Conservation (phyloP, 495 filamentous ascomycete species). For the Penicillium robsamsonii region DNA sequence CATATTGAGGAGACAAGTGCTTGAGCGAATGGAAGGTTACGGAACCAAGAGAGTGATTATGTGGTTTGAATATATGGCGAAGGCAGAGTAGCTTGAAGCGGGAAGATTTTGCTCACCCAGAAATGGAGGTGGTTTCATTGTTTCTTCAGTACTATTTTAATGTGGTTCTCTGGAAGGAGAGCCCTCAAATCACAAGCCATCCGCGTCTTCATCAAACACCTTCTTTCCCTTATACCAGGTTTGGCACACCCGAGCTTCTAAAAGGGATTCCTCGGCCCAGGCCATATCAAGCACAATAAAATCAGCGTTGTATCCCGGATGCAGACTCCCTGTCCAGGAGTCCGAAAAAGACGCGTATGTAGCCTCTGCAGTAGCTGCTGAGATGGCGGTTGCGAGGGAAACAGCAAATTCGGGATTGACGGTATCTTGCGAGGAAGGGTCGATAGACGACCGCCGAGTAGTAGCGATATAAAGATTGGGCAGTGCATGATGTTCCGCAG, state of each 20-base stretch:
- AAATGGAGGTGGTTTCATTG: neutral
- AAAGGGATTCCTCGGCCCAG: constrained; percentile 49
- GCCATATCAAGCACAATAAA: constrained; percentile 60
- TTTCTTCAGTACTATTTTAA: neutral
- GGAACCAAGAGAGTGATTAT: neutral
- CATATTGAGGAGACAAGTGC: constrained; percentile 4
- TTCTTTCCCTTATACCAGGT: constrained; percentile 54
- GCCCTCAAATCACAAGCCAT: neutral
- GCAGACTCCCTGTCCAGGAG: constrained; percentile 46
- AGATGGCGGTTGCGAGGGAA: constrained; percentile 49
- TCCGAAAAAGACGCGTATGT: constrained; percentile 61
- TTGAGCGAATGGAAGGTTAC: neutral
- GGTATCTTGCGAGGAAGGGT: constrained; percentile 44
- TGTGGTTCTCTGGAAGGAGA: neutral
- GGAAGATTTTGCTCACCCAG: neutral
- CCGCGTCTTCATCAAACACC: constrained; percentile 33
- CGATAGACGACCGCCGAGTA: constrained; percentile 53
- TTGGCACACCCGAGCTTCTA: constrained; percentile 49
- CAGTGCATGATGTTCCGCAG: constrained; percentile 55
- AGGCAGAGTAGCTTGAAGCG: neutral
- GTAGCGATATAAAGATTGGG: constrained; percentile 60
- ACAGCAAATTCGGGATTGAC: constrained; percentile 56
- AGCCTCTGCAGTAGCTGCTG: constrained; percentile 55
- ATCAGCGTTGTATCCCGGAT: constrained; percentile 52
- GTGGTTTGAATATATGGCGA: too few relatives aligned